A percentile compares a stretch with the other conserved stretches of the same genome.
phyloP scores from a whole-genome alignment of 148 eudicot species.

The Camellia japonica region DNA sequence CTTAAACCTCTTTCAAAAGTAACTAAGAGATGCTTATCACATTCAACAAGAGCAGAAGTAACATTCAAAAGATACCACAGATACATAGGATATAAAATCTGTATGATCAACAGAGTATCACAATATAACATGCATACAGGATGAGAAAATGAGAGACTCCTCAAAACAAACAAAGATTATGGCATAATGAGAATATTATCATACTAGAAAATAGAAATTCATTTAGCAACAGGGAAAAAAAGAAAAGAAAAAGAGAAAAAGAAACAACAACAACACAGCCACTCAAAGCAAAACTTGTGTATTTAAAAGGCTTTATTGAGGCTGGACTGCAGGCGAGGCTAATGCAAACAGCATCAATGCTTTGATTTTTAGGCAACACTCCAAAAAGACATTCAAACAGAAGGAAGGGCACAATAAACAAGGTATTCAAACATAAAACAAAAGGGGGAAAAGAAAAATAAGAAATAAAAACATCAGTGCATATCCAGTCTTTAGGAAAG shows the following conservation, averaged over 20 bases:
- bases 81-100: too few species aligned
- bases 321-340: too few species aligned
- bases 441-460: background rate
- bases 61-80: too few species aligned
- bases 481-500: background rate
- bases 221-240: background rate
- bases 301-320: too few species aligned
- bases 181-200: background rate
- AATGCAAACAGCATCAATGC: too few species aligned
- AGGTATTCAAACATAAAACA: background rate
- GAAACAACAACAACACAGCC: background rate
- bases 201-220: too few species aligned
- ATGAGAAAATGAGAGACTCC: background rate
- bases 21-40: slow-evolving; percentile 1
- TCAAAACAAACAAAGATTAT: background rate
- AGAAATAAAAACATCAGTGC: background rate
- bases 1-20: background rate
- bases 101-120: too few species aligned
- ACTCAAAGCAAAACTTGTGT: too few species aligned
- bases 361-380: too few species aligned
- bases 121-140: too few species aligned
- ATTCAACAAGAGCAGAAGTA: background rate
- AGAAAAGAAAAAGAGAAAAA: background rate
- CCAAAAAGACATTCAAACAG: too few species aligned
- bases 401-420: background rate